Conservation (phyloP, 2,329 filamentous ascomycete genomes). For the Venturia nashicola region DNA sequence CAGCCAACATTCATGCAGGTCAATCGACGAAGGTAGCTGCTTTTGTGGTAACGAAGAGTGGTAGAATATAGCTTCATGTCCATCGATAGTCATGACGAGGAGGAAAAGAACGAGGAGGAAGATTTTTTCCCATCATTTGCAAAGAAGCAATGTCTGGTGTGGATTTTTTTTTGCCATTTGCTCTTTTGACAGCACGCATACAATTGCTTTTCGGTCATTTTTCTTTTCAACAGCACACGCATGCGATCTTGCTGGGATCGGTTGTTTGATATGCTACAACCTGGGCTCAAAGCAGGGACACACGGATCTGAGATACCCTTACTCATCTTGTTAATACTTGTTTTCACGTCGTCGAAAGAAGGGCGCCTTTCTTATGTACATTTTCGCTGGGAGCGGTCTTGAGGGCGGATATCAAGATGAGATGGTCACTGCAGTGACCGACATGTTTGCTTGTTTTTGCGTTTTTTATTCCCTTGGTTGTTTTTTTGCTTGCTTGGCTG, state of each 20-base stretch:
- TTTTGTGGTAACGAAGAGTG: not conserved
- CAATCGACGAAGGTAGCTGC: not conserved
- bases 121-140: not conserved
- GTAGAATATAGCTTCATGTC: not conserved
- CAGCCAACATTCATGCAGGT: not conserved
- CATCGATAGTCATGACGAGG: not conserved
- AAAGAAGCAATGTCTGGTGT: not conserved
- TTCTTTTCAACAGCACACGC: not conserved
- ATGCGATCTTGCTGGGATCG: not conserved
- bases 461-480: not conserved
- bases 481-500: not conserved
- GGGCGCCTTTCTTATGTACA: not conserved
- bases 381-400: not conserved
- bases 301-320: slow-evolving; percentile 1
- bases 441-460: not conserved
- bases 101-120: not conserved
- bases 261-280: not conserved
- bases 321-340: not conserved
- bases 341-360: not conserved
- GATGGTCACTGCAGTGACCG: not conserved
- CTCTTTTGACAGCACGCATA: not conserved
- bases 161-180: not conserved
- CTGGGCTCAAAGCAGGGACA: not conserved
- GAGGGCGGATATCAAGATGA: not conserved
- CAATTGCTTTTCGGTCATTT: not conserved